Evolutionary conservation across 495 filamentous ascomycete species (phyloP).

Genomic region (Neurospora discreta): DNA sequence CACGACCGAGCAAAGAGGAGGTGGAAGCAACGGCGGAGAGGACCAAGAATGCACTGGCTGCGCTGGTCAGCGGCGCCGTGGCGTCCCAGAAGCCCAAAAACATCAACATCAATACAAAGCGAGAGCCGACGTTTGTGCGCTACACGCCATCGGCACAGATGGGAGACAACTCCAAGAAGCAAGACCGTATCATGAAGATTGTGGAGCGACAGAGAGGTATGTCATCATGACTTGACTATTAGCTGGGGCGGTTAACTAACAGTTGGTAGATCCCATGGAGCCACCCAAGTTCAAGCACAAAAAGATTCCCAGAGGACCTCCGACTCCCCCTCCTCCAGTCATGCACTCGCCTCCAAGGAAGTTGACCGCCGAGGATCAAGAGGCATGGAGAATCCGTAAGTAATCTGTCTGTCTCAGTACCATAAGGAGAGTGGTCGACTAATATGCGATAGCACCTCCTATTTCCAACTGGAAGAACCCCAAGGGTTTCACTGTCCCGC

Average conservation of each 20-base stretch:
- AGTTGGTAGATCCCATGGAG: conserved; percentile 72
- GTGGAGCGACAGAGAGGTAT: conserved; percentile 67
- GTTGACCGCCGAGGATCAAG: conserved; percentile 92
- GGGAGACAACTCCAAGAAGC: conserved; percentile 78
- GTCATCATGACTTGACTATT: not conserved
- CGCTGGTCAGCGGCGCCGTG: conserved; percentile 73
- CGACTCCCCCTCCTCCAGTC: conserved; percentile 82
- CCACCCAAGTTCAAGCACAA: conserved; percentile 98
- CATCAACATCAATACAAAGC: conserved; percentile 61
- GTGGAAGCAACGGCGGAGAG: conserved; percentile 71
- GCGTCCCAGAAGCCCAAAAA: conserved; percentile 93
- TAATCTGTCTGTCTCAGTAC: not conserved
- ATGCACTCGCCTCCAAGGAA: conserved; percentile 95
- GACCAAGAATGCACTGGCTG: conserved; percentile 74
- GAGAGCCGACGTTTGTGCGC: conserved; percentile 85
- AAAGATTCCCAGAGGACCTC: conserved; percentile 92
- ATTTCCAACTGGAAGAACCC: conserved; percentile 99
- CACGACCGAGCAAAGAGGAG: conserved; percentile 75
- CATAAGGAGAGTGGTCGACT: not conserved
- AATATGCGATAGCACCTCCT: conserved; percentile 45
- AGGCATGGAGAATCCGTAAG: conserved; percentile 73
- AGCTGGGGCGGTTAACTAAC: not conserved
- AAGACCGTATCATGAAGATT: conserved; percentile 97
- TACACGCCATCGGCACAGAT: conserved; percentile 97
- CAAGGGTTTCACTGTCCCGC: conserved; percentile 91